These are phyloP conservation scores for Pseudognaphalium luteoalbum DNA, from an alignment of 129 eudicot genomes.

Conservation along the genomic window DNA sequence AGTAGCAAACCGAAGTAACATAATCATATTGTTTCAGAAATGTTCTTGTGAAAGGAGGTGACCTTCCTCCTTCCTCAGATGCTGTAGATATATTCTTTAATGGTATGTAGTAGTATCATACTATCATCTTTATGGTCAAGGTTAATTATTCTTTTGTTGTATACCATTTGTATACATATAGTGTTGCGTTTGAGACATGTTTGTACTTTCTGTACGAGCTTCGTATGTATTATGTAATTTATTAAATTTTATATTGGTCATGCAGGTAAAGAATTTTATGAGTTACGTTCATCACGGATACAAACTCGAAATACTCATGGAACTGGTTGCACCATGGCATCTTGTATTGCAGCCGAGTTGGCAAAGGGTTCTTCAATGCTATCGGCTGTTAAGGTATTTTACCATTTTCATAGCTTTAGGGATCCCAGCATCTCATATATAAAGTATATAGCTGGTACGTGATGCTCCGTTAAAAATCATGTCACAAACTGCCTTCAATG, in stretches of 20 bases:
- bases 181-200: not conserved
- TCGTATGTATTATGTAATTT: not conserved
- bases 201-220: not conserved
- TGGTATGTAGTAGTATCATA: conserved; percentile 43
- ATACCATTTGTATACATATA: not conserved
- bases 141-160: not conserved
- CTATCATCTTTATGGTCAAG: not conserved
- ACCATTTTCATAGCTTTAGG: not conserved
- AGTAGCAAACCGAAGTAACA: conserved; percentile 5
- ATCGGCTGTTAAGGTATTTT: conserved; percentile 77
- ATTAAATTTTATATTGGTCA: not conserved
- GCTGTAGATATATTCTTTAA: conserved; percentile 89
- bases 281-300: conserved; percentile 69
- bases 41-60: conserved; percentile 95
- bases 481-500: not conserved
- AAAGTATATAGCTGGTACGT: not conserved
- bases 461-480: not conserved
- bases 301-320: conserved; percentile 81
- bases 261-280: conserved; percentile 68
- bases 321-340: conserved; percentile 95
- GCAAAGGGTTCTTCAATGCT: conserved; percentile 85
- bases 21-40: conserved; percentile 47
- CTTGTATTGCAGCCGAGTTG: conserved; percentile 94
- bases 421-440: conserved; percentile 1
- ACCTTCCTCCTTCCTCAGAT: conserved; percentile 72